A percentile compares a stretch with the other conserved stretches of the same genome.
Evolutionary conservation across 257 asterid genomes (phyloP).

Genomic region (Solanum peruvianum): DNA sequence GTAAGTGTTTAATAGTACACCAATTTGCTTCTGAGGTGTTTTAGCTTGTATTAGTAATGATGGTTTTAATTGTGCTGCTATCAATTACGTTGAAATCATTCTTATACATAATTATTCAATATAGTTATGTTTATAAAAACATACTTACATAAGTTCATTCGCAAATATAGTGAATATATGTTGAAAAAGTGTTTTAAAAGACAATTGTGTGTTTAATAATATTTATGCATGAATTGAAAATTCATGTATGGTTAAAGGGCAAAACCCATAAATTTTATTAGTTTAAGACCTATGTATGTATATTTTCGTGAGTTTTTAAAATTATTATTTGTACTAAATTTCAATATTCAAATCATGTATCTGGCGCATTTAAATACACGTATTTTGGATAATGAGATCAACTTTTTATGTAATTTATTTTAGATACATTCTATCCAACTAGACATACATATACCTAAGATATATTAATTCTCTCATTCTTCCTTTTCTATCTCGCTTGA

Average conservation of each 20-base stretch:
- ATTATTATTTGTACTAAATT: too few relatives aligned
- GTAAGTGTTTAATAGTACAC: not conserved
- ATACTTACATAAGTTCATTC: not conserved
- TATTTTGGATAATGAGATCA: not conserved
- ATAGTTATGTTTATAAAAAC: too few relatives aligned
- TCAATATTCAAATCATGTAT: too few relatives aligned
- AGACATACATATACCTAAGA: accelerated
- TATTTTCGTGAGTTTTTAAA: not conserved
- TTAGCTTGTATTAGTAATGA: too few relatives aligned
- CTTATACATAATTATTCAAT: too few relatives aligned
- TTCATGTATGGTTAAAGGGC: not conserved
- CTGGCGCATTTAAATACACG: not conserved
- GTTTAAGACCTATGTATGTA: not conserved
- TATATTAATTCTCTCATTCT: too few relatives aligned
- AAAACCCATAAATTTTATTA: too few relatives aligned
- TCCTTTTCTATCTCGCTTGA: not conserved
- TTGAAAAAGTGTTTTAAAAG: too few relatives aligned
- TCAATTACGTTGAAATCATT: too few relatives aligned
- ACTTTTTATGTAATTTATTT: too few relatives aligned
- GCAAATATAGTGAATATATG: not conserved
- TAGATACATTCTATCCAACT: not conserved
- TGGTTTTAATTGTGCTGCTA: not conserved
- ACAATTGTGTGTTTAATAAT: not conserved
- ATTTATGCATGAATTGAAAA: not conserved
- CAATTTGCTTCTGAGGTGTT: not conserved